Evolutionary conservation across 345 rosid genomes (phyloP).

Genomic region (Angophora floribunda): DNA sequence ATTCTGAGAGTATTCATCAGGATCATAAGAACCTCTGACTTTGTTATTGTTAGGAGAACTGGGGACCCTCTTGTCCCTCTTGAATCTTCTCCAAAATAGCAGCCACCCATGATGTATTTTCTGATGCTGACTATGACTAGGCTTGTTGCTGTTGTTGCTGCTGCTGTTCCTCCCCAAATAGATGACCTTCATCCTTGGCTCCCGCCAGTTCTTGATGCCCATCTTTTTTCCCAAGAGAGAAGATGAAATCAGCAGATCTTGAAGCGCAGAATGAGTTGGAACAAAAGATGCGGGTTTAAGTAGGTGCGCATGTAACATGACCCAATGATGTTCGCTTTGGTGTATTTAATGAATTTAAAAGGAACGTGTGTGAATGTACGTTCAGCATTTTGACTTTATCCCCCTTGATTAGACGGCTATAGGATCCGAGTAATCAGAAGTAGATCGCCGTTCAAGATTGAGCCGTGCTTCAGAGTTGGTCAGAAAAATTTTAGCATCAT

Average conservation of each 20-base stretch:
- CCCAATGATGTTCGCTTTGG: neutral
- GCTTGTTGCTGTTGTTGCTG: neutral
- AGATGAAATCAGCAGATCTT: neutral
- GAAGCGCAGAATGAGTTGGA: neutral
- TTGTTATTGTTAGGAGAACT: neutral
- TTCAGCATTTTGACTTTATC: neutral
- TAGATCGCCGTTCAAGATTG: neutral
- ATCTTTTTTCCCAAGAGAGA: neutral
- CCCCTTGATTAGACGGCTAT: neutral
- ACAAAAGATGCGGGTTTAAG: neutral
- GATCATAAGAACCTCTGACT: constrained; percentile 15
- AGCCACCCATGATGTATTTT: constrained; percentile 4
- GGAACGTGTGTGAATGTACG: neutral
- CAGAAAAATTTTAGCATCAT: neutral
- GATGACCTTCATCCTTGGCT: neutral
- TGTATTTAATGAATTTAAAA: neutral
- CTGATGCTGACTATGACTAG: neutral
- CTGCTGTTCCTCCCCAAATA: neutral
- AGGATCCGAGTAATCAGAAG: neutral
- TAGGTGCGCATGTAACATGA: neutral
- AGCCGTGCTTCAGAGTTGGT: neutral
- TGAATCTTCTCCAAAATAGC: constrained; percentile 28
- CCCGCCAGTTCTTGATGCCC: neutral
- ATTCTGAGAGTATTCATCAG: constrained; percentile 21
- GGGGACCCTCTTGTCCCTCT: constrained; percentile 9